Conservation (phyloP, 2,329 filamentous ascomycete species). For the Fusarium nelsonii region DNA sequence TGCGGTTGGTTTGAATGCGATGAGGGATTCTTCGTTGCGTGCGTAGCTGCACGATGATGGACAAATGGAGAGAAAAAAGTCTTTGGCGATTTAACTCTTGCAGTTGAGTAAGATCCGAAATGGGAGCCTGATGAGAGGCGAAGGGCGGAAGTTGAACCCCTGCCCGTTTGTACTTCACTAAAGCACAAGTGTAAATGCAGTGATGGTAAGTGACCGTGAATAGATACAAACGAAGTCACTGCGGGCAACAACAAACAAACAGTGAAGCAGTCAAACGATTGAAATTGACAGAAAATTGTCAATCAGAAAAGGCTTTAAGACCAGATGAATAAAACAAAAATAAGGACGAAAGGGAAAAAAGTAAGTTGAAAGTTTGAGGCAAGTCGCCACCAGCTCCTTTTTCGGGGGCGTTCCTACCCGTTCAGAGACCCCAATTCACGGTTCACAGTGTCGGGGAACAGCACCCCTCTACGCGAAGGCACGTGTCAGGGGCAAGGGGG, state of each 20-base stretch:
- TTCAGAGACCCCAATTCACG: constrained; percentile 48
- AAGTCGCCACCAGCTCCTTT: constrained; percentile 49
- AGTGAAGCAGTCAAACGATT: constrained; percentile 7
- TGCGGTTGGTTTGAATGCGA: neutral
- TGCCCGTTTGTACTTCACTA: constrained; percentile 30
- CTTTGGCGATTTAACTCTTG: neutral
- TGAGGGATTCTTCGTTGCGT: neutral
- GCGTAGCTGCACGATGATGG: neutral
- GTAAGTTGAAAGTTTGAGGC: constrained; percentile 19
- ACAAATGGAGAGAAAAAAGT: neutral
- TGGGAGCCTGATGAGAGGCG: constrained; percentile 5
- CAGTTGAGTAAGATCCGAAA: neutral
- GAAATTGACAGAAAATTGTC: constrained; percentile 3
- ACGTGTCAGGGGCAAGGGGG: constrained; percentile 42
- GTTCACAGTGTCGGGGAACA: constrained; percentile 41
- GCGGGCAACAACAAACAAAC: constrained; percentile 22
- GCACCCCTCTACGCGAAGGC: constrained; percentile 52
- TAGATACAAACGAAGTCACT: constrained; percentile 14
- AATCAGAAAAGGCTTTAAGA: neutral
- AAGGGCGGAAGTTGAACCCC: constrained; percentile 22
- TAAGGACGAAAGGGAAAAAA: constrained; percentile 20
- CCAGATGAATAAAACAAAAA: constrained; percentile 20
- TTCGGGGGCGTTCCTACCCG: constrained; percentile 28
- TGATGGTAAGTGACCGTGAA: constrained; percentile 22
- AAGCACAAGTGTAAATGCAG: constrained; percentile 33